Conservation (phyloP, 805 yeast species). For the Schizosaccharomyces lindneri region DNA sequence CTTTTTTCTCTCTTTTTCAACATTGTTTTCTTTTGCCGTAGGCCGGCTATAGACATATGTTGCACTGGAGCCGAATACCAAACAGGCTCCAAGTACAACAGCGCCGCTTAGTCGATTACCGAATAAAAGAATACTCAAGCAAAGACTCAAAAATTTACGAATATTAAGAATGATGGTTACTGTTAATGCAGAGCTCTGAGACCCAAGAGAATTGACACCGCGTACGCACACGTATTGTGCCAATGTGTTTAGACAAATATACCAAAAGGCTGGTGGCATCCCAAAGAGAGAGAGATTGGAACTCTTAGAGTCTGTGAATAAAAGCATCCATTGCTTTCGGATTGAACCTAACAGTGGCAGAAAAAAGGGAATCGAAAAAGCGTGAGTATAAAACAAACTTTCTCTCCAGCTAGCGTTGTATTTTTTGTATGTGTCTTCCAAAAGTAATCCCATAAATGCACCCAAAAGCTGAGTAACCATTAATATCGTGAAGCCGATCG, state of each 20-base stretch:
- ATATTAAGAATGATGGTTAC: constrained; percentile 34
- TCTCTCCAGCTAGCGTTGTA: constrained; percentile 45
- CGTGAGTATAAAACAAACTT: constrained; percentile 27
- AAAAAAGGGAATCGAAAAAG: constrained; percentile 31
- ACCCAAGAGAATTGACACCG: constrained; percentile 41
- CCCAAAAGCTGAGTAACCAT: constrained; percentile 25
- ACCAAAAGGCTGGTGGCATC: constrained; percentile 3
- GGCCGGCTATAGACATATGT: neutral
- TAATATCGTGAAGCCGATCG: constrained; percentile 20
- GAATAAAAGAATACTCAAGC: constrained; percentile 30
- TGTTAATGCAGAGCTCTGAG: constrained; percentile 34
- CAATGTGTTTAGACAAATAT: constrained; percentile 20
- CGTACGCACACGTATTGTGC: constrained; percentile 39
- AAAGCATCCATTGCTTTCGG: constrained; percentile 6
- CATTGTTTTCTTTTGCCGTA: neutral
- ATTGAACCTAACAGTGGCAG: constrained; percentile 10
- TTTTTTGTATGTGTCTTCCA: constrained; percentile 23
- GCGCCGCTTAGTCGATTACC: constrained; percentile 14
- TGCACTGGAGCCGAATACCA: neutral
- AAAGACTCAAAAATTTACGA: constrained; percentile 35
- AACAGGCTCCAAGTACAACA: neutral
- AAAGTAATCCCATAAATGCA: constrained; percentile 33
- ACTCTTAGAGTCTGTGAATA: neutral
- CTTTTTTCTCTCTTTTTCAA: neutral
- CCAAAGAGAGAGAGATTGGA: neutral